Conservation (phyloP, 306 rosid genomes). For the Quillaja saponaria region DNA sequence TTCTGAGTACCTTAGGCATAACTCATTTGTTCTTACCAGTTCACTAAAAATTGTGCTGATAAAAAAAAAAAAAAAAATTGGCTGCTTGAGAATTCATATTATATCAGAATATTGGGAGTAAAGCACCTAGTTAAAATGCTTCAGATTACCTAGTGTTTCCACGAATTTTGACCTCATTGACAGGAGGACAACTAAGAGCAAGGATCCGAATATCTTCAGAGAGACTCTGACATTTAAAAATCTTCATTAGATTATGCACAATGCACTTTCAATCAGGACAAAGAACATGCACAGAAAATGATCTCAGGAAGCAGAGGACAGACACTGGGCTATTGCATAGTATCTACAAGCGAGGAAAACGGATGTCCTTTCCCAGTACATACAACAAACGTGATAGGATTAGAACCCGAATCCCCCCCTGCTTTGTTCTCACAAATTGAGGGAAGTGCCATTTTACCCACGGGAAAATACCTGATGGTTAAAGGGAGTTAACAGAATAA, state of each 20-base stretch:
- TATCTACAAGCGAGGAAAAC: too few relatives aligned
- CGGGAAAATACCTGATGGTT: constrained; percentile 19
- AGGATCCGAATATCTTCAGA: constrained; percentile 68
- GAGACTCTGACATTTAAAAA: constrained; percentile 59
- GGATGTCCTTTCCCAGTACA: too few relatives aligned
- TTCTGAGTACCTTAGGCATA: constrained; percentile 76
- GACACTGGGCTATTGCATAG: too few relatives aligned
- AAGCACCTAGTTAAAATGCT: constrained; percentile 22
- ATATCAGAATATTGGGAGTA: too few relatives aligned
- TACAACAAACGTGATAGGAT: too few relatives aligned
- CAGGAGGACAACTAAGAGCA: constrained; percentile 81
- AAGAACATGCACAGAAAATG: constrained; percentile 9
- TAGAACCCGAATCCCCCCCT: too few relatives aligned
- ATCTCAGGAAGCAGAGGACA: constrained; percentile 3
- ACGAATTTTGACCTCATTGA: constrained; percentile 62
- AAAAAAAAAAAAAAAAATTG: constrained; percentile 5
- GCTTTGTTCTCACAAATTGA: too few relatives aligned
- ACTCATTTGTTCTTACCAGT: constrained; percentile 81
- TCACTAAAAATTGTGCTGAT: constrained; percentile 60
- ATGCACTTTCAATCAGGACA: neutral
- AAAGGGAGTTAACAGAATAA: neutral
- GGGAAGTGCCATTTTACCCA: too few relatives aligned
- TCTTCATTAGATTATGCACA: constrained; percentile 34
- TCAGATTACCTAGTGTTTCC: constrained; percentile 55
- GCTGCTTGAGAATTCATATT: neutral